Percentiles rank a stretch among this genome's conserved stretches.
Evolutionary conservation across 2,329 filamentous ascomycete genomes (phyloP).

Genomic region (Botryotinia globosa): DNA sequence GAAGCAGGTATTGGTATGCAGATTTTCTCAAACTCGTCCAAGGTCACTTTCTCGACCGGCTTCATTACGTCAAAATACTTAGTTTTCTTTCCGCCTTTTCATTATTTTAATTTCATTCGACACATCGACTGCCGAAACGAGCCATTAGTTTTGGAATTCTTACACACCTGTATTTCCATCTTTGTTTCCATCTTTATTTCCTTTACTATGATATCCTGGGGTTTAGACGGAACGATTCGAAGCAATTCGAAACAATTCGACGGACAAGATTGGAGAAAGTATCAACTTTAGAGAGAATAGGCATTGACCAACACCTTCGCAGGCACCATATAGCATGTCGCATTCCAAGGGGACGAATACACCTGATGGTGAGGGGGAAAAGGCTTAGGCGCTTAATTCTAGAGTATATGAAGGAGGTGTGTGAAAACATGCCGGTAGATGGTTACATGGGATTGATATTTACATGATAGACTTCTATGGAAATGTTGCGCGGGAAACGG

Average conservation of each 20-base stretch:
- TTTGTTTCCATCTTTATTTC: neutral
- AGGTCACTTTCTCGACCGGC: neutral
- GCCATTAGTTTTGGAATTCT: neutral
- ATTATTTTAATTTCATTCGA: neutral
- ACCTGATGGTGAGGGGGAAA: slow-evolving; percentile 26
- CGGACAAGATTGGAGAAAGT: neutral
- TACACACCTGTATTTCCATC: neutral
- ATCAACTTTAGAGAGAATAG: neutral
- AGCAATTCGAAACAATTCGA: neutral
- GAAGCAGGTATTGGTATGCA: slow-evolving; percentile 79
- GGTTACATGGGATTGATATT: neutral
- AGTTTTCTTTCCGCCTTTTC: slow-evolving; percentile 40
- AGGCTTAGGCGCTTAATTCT: neutral
- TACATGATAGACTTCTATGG: neutral
- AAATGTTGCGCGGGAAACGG: too few relatives aligned
- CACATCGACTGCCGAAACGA: neutral
- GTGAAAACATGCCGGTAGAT: neutral
- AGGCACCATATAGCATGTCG: slow-evolving; percentile 40
- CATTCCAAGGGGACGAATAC: slow-evolving; percentile 36
- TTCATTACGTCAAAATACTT: neutral
- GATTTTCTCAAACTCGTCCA: slow-evolving; percentile 10
- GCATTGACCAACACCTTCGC: slow-evolving; percentile 12
- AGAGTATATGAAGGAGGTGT: neutral
- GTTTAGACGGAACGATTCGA: neutral
- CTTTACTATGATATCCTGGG: neutral